phyloP scores from a whole-genome alignment of 1,284 basidiomycete species.

The Mycosarcoma maydis region DNA sequence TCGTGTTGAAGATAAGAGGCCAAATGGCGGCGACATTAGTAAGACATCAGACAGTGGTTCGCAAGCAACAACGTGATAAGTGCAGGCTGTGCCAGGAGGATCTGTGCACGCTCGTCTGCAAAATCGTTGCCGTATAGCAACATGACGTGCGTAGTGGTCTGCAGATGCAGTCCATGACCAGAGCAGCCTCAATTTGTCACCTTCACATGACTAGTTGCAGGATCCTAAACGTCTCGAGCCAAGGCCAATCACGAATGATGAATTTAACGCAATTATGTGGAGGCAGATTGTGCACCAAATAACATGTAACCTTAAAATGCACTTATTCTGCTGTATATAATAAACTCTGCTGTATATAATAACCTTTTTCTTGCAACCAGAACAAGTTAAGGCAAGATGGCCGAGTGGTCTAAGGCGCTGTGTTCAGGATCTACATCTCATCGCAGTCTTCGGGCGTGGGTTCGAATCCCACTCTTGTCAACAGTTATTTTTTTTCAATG shows the following conservation, averaged over 20 bases:
- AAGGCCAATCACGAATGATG: too few relatives aligned
- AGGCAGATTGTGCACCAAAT: constrained; percentile 9
- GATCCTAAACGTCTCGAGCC: too few relatives aligned
- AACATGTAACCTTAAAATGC: too few relatives aligned
- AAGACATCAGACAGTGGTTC: neutral
- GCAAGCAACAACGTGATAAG: neutral
- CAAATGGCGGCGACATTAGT: constrained; percentile 19
- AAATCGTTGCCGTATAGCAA: too few relatives aligned
- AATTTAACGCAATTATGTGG: too few relatives aligned
- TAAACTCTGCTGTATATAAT: too few relatives aligned
- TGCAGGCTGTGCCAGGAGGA: too few relatives aligned
- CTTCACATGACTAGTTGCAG: neutral
- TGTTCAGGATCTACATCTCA: constrained; percentile 40
- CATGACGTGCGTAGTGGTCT: neutral
- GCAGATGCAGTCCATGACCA: neutral
- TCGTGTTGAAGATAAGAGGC: neutral
- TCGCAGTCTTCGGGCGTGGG: constrained; percentile 65
- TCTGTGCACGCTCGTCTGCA: too few relatives aligned
- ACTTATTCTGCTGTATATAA: too few relatives aligned
- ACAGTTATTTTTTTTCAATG: constrained; percentile 31
- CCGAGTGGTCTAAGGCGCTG: constrained; percentile 67
- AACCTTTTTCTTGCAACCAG: too few relatives aligned
- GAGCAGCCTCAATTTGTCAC: neutral
- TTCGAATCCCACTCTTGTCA: constrained; percentile 67
- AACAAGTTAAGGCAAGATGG: constrained; percentile 64